These are phyloP conservation scores for Nosema granulosis DNA, from an alignment of 371 early-diverging fungal species.

Conservation along the genomic window DNA sequence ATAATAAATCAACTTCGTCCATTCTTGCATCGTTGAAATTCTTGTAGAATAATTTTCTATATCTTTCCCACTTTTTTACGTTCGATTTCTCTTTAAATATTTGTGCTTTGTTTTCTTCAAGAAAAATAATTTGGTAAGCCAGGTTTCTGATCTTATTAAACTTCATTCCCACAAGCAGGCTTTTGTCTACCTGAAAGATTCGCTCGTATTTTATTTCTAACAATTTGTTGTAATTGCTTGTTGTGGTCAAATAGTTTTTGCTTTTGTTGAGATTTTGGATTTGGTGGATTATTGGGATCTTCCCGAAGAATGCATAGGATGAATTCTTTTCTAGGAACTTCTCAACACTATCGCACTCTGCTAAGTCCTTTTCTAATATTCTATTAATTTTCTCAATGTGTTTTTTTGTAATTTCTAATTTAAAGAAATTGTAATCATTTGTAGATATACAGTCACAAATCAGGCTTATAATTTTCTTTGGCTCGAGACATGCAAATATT, in stretches of 20 bases:
- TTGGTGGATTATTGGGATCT: neutral
- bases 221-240: neutral
- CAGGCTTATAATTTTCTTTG: neutral
- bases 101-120: conserved; percentile 14
- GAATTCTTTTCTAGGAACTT: too few species aligned
- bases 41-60: neutral
- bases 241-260: conserved; percentile 18
- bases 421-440: neutral
- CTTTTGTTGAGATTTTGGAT: neutral
- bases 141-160: conserved; percentile 15
- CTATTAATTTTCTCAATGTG: neutral
- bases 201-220: too few species aligned
- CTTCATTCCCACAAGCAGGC: neutral
- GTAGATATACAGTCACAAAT: neutral
- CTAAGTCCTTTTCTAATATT: neutral
- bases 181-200: too few species aligned
- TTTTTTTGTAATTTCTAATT: neutral
- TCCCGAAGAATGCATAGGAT: too few species aligned
- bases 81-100: neutral
- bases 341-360: conserved; percentile 16
- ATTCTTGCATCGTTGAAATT: conserved; percentile 25
- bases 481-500: conserved; percentile 1
- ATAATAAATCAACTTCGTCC: conserved; percentile 21
- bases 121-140: conserved; percentile 18
- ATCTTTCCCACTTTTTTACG: neutral